These are phyloP conservation scores for Microsporum ferrugineum DNA, from an alignment of 2,329 filamentous ascomycete genomes.

Conservation along the genomic window DNA sequence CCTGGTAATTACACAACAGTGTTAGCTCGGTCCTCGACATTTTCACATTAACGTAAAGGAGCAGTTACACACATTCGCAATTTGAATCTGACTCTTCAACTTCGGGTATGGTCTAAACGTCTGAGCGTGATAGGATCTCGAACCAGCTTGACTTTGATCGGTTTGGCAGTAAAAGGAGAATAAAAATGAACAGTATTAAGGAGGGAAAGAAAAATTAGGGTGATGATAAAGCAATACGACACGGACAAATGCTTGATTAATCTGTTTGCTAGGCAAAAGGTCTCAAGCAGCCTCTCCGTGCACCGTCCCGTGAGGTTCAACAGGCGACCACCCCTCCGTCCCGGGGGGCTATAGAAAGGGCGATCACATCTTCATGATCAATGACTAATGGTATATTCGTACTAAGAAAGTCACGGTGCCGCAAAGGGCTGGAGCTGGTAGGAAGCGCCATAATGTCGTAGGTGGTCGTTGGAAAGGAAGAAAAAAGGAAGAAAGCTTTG, in stretches of 20 bases:
- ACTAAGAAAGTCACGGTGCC: not conserved
- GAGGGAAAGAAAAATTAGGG: not conserved
- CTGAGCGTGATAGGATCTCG: not conserved
- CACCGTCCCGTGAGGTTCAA: conserved; percentile 6
- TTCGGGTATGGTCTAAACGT: not conserved
- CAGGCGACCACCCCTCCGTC: conserved; percentile 23
- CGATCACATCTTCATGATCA: conserved; percentile 12
- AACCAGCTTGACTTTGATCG: not conserved
- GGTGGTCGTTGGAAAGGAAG: not conserved
- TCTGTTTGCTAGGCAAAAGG: not conserved
- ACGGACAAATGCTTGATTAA: not conserved
- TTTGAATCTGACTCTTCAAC: not conserved
- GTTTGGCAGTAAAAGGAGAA: not conserved
- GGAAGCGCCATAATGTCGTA: conserved; percentile 10
- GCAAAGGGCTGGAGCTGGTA: conserved; percentile 9
- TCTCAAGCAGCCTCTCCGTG: not conserved
- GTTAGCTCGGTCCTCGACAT: not conserved
- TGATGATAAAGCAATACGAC: not conserved
- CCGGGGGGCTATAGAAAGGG: conserved; percentile 20
- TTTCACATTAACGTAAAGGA: not conserved
- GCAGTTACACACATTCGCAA: not conserved
- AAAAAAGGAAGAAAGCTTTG: not conserved
- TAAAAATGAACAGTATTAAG: not conserved
- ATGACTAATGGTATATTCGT: conserved; percentile 5
- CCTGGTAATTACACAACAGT: not conserved